Percentiles rank a stretch among this genome's conserved stretches.
These are phyloP conservation scores for Monilinia laxa DNA, from an alignment of 2,329 filamentous ascomycete species.

Conservation along the genomic window DNA sequence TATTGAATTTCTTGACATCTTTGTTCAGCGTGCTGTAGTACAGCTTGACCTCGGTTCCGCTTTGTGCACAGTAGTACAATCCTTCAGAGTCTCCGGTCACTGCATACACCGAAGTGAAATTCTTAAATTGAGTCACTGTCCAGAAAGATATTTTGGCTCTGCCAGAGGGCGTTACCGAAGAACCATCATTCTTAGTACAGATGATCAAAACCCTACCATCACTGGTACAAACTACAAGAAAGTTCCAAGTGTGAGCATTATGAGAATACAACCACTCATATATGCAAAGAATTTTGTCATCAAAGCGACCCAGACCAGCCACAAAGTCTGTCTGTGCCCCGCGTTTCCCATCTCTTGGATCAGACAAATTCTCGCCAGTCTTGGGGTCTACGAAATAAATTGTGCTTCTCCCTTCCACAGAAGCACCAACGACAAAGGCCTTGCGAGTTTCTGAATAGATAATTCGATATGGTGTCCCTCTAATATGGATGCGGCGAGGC, in stretches of 20 bases:
- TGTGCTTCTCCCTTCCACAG: conserved; percentile 46
- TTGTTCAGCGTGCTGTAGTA: conserved; percentile 1
- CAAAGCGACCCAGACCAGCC: conserved; percentile 54
- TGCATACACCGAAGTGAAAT: conserved; percentile 50
- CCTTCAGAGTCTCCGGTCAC: conserved; percentile 55
- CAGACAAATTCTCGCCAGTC: conserved; percentile 53
- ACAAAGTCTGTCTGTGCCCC: conserved; percentile 50
- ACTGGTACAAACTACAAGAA: conserved; percentile 60
- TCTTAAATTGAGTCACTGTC: conserved; percentile 46
- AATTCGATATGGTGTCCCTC: conserved; percentile 44
- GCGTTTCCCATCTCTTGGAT: conserved; percentile 42
- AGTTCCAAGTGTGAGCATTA: conserved; percentile 58
- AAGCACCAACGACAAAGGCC: conserved; percentile 54
- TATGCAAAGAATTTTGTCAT: conserved; percentile 60
- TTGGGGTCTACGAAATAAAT: conserved; percentile 58
- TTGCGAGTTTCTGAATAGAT: conserved; percentile 55
- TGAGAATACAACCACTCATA: conserved; percentile 63
- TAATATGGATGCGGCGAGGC: conserved; percentile 50
- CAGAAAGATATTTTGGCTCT: conserved; percentile 49
- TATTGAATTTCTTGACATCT: conserved; percentile 52
- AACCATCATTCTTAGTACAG: conserved; percentile 43
- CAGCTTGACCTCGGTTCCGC: conserved; percentile 28
- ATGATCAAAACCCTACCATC: conserved; percentile 57
- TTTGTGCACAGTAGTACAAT: conserved; percentile 57
- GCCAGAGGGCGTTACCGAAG: not conserved